Percentiles rank a stretch among this genome's conserved stretches.
Conservation (phyloP, 768 basidiomycete genomes). For the Pseudohyphozyma bogoriensis region DNA sequence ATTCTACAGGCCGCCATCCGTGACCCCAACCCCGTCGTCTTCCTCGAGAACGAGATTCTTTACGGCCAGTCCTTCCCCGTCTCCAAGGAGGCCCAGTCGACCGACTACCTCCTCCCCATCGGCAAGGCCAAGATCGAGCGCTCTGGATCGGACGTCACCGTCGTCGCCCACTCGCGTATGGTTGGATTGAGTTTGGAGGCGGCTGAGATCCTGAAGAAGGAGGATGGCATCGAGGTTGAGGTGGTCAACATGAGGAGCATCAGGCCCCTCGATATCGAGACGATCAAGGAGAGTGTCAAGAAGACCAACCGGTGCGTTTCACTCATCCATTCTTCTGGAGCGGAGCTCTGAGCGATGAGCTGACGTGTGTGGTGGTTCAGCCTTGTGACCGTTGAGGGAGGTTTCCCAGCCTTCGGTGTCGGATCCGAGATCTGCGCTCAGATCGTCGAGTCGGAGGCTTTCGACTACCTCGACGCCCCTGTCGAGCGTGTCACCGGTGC, state of each 20-base stretch:
- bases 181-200: conserved; percentile 90
- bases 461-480: conserved; percentile 96
- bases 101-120: conserved; percentile 88
- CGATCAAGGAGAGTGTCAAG: conserved; percentile 93
- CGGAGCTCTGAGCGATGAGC: too few species aligned
- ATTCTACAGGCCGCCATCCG: conserved; percentile 72
- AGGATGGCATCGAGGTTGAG: conserved; percentile 95
- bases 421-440: conserved; percentile 98
- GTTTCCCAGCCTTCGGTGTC: conserved; percentile 96
- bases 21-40: conserved; percentile 95
- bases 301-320: conserved; percentile 77
- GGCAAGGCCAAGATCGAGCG: conserved; percentile 96
- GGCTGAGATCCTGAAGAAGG: conserved; percentile 83
- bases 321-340: neutral
- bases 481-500: conserved; percentile 97
- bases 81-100: conserved; percentile 87
- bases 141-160: conserved; percentile 81
- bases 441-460: conserved; percentile 92
- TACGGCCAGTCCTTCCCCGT: conserved; percentile 97
- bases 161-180: conserved; percentile 98
- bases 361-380: conserved; percentile 39
- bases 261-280: conserved; percentile 93
- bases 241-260: conserved; percentile 94
- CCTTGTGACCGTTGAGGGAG: conserved; percentile 89
- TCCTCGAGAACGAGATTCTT: conserved; percentile 98